Conservation (phyloP, 495 filamentous ascomycete genomes). For the Penicillium malachiteum region DNA sequence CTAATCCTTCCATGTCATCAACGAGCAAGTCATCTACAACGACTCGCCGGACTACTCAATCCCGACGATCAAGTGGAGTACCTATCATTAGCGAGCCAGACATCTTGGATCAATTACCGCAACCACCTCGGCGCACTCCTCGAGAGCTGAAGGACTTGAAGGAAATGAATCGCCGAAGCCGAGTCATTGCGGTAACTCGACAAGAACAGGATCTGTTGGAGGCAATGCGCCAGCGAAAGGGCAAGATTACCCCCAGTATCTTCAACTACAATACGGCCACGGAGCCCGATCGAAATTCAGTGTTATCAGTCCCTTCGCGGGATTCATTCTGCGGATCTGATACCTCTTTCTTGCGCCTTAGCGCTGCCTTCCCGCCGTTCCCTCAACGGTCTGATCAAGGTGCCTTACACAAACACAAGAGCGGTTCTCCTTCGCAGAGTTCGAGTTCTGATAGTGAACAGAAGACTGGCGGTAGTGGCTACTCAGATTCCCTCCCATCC, state of each 20-base stretch:
- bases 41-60: conserved; percentile 23
- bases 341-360: conserved; percentile 46
- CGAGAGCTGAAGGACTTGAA: conserved; percentile 30
- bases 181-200: conserved; percentile 80
- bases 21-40: conserved; percentile 25
- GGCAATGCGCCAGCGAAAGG: conserved; percentile 74
- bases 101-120: conserved; percentile 26
- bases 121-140: conserved; percentile 15
- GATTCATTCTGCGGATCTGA: conserved; percentile 41
- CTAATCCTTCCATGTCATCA: conserved; percentile 28
- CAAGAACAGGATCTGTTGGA: conserved; percentile 84
- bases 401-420: conserved; percentile 30
- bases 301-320: conserved; percentile 34
- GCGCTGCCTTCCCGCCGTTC: conserved; percentile 32
- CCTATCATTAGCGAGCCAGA: conserved; percentile 37
- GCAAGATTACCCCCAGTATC: conserved; percentile 70
- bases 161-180: conserved; percentile 50
- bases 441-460: conserved; percentile 38
- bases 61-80: conserved; percentile 35
- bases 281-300: conserved; percentile 28
- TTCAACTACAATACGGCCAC: conserved; percentile 41
- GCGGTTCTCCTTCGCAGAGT: conserved; percentile 27
- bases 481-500: conserved; percentile 41
- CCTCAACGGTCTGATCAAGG: conserved; percentile 26
- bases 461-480: conserved; percentile 38